Evolutionary conservation across 2,329 filamentous ascomycete species (phyloP).

Genomic region (Hymenoscyphus salicellus): DNA sequence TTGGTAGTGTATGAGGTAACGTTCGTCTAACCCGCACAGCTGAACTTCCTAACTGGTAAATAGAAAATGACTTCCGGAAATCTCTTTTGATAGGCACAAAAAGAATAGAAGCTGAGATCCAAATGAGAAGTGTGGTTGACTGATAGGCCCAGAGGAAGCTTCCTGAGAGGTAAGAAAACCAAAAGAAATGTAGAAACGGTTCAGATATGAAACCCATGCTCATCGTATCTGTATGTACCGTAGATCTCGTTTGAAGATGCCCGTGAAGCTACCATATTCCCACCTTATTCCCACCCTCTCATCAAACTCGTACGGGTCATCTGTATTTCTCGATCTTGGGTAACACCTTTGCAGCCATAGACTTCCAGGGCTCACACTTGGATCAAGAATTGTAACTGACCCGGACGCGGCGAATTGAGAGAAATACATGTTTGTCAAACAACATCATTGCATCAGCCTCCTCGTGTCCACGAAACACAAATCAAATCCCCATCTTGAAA

Average conservation of each 20-base stretch:
- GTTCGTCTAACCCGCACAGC: background rate
- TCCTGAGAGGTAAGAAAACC: background rate
- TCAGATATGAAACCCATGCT: background rate
- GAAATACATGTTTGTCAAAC: background rate
- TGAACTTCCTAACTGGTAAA: background rate
- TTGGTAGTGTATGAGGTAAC: background rate
- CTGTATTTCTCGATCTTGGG: background rate
- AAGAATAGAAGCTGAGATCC: background rate
- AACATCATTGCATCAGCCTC: background rate
- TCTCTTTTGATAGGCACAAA: background rate
- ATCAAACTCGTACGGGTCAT: background rate
- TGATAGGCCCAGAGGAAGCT: background rate
- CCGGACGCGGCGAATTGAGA: too few species aligned
- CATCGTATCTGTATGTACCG: background rate
- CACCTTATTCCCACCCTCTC: background rate
- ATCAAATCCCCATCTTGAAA: background rate
- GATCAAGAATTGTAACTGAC: too few species aligned
- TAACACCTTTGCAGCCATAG: background rate
- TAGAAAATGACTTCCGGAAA: background rate
- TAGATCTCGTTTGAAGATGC: background rate
- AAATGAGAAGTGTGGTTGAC: background rate
- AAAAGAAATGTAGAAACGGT: background rate
- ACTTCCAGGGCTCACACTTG: too few species aligned
- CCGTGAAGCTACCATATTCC: background rate
- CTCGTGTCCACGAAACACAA: background rate